phyloP scores from a whole-genome alignment of 495 filamentous ascomycete species.

The Penicillium simplicissimum region DNA sequence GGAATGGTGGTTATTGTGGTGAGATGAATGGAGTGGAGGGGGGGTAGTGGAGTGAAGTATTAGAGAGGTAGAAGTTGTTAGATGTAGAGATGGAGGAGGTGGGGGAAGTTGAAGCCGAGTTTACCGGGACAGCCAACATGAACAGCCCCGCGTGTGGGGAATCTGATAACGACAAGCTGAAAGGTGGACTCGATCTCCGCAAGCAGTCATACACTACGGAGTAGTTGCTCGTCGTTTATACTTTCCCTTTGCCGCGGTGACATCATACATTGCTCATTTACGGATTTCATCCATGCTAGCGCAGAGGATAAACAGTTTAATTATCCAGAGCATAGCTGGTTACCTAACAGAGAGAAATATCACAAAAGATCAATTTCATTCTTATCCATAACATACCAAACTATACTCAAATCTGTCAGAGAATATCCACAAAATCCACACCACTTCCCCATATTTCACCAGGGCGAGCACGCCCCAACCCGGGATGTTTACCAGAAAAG shows the following conservation, averaged over 20 bases:
- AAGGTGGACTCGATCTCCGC: no score
- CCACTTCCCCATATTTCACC: neutral
- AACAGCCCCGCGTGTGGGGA: neutral
- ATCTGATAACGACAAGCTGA: neutral
- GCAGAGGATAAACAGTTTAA: no score
- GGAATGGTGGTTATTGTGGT: neutral
- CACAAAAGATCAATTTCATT: neutral
- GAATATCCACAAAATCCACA: neutral
- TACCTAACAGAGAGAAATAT: no score
- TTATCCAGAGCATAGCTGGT: no score
- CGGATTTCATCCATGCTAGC: neutral
- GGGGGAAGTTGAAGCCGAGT: neutral
- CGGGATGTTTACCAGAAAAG: neutral
- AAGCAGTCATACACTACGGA: no score
- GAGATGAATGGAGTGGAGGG: no score
- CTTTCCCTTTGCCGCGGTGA: neutral
- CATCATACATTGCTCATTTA: neutral
- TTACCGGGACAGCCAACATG: neutral
- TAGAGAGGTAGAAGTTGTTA: no score
- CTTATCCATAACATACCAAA: neutral
- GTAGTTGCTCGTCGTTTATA: neutral
- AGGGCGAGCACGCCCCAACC: constrained; percentile 2
- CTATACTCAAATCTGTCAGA: neutral
- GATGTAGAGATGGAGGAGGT: no score
- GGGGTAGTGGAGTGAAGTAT: no score